Percentiles rank a stretch among this genome's conserved stretches.
Evolutionary conservation across 768 basidiomycete genomes (phyloP).

Genomic region (Suillus spraguei): DNA sequence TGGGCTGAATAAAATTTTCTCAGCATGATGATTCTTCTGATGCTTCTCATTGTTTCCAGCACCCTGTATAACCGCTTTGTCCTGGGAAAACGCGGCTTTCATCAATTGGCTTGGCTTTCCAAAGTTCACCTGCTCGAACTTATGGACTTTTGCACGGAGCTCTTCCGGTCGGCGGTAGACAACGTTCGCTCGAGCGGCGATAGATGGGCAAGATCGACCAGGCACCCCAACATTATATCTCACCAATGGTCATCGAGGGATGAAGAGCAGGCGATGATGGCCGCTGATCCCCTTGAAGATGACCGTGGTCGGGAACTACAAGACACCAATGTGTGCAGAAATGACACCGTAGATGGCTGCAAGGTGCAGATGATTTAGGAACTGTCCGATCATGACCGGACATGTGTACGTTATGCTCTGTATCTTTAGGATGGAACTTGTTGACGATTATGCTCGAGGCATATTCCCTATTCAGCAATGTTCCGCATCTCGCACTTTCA

Average conservation of each 20-base stretch:
- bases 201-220: conserved; percentile 19
- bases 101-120: conserved; percentile 71
- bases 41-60: conserved; percentile 68
- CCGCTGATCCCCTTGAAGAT: conserved; percentile 28
- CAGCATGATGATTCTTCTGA: conserved; percentile 58
- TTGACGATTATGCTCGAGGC: neutral
- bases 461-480: neutral
- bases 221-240: conserved; percentile 25
- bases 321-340: neutral
- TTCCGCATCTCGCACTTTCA: neutral
- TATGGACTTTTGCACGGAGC: conserved; percentile 22
- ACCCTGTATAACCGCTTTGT: conserved; percentile 80
- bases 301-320: conserved; percentile 11
- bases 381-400: conserved; percentile 5
- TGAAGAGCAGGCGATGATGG: conserved; percentile 30
- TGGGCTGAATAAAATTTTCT: conserved; percentile 1
- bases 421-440: conserved; percentile 5
- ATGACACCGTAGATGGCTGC: neutral
- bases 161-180: conserved; percentile 19
- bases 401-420: conserved; percentile 4
- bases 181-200: conserved; percentile 16
- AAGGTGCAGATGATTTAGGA: neutral
- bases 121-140: conserved; percentile 27
- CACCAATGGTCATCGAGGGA: conserved; percentile 37
- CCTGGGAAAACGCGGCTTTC: conserved; percentile 68